Conservation (phyloP, 176 grass and related monocot species). For the Canna indica region DNA sequence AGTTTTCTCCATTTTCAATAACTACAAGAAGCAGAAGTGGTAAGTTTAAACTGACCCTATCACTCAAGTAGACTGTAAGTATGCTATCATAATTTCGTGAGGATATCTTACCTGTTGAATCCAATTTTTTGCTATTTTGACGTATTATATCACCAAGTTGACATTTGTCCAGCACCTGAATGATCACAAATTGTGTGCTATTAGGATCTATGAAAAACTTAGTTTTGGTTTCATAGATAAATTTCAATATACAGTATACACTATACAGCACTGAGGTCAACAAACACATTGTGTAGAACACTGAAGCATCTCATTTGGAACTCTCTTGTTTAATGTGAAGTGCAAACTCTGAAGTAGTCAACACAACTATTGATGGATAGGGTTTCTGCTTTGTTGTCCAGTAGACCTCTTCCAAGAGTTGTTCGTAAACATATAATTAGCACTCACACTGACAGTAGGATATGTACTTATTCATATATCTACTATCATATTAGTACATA, state of each 20-base stretch:
- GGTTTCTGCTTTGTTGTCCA: not conserved
- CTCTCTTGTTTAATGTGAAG: not conserved
- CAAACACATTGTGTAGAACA: not conserved
- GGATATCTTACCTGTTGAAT: constrained; percentile 52
- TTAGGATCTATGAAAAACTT: too few species aligned
- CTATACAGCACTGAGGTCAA: not conserved
- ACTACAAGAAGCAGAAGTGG: constrained; percentile 29
- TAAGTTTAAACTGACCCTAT: not conserved
- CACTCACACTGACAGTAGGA: too few species aligned
- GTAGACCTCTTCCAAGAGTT: not conserved
- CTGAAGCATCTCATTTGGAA: not conserved
- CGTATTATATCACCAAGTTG: constrained; percentile 74
- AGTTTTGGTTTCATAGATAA: too few species aligned
- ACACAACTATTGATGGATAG: not conserved
- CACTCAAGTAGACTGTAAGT: not conserved
- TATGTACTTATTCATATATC: not conserved
- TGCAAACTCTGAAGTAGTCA: not conserved
- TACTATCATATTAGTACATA: not conserved
- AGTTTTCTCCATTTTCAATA: constrained; percentile 87
- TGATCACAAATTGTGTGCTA: too few species aligned
- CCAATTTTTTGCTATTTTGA: constrained; percentile 51
- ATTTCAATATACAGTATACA: too few species aligned
- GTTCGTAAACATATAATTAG: too few species aligned
- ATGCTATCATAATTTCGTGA: not conserved
- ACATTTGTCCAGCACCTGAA: constrained; percentile 72